A percentile compares a stretch with the other conserved stretches of the same genome.
These are phyloP conservation scores for Candida coquimbonensis DNA, from an alignment of 805 yeast species.

Conservation along the genomic window DNA sequence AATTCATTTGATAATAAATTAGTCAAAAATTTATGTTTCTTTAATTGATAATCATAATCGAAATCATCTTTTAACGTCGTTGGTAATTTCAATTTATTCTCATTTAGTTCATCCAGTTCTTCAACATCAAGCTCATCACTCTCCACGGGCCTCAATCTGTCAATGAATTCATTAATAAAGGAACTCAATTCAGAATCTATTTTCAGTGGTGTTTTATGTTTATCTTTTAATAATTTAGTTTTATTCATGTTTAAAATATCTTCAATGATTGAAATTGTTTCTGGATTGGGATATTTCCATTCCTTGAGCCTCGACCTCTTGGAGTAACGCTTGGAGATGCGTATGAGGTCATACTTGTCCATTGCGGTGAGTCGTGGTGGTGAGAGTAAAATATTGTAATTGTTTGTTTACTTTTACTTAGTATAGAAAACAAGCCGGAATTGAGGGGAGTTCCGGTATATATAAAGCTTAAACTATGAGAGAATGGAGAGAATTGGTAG, in stretches of 20 bases:
- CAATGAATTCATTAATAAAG: conserved; percentile 9
- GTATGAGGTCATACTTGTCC: no score
- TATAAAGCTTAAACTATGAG: no score
- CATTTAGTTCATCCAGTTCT: not conserved
- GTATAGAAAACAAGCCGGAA: no score
- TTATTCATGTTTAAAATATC: conserved; percentile 13
- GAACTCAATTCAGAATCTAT: conserved; percentile 5
- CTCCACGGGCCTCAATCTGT: conserved; percentile 1
- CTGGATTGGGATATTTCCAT: conserved; percentile 13
- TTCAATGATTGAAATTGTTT: conserved; percentile 6
- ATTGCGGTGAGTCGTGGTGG: no score
- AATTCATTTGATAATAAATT: conserved; percentile 15
- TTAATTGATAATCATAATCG: conserved; percentile 16
- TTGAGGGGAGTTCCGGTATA: no score
- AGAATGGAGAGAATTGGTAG: no score
- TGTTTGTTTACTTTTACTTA: no score
- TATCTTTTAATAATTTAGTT: conserved; percentile 7
- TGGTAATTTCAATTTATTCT: conserved; percentile 12
- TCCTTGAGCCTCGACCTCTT: conserved; percentile 3
- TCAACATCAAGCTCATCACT: not conserved
- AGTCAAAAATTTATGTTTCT: conserved; percentile 12
- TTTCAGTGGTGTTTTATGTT: not conserved
- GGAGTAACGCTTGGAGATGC: conserved; percentile 15
- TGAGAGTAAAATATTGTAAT: no score
- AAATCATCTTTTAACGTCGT: conserved; percentile 9